Evolutionary conservation across 164 flowering plant species (phyloP), one percentile per base, ranked within the genome.

Genomic region (Nelumbo lutea): DNA sequence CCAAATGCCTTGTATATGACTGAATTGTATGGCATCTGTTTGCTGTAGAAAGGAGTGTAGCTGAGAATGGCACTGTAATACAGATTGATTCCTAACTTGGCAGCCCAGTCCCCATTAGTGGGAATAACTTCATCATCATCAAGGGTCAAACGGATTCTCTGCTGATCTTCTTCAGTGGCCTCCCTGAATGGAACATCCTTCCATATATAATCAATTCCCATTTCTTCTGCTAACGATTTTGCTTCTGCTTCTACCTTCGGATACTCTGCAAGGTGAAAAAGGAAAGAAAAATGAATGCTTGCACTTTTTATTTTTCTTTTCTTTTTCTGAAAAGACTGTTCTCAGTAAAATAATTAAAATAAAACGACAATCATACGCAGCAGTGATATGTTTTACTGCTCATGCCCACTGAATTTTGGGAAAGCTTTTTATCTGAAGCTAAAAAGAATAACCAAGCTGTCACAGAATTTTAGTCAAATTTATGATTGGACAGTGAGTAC

Each of bases 11-110:
- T 81, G 75, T 93, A 88, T 68, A 96, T 82, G 55, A 93, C 83
- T 62, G 83, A 74, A 78, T 96, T 96, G 76, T 89, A 92, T 1
- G 97, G 96, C 97, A 96, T 92, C 79, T 93, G 99, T 82, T 90
- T 93, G 67, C 87, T 85, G 72, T 90, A 96, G 56, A 96, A 89
- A 71, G 91, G 87, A 53, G 99, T 90, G 48, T 88, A 90, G 72
- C 97, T 84, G n/a, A 93, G 95, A 58, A 69, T 83, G 71, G 90
- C 92, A 78, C 93, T 89, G 73, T 86, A 93, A 66, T 76, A 90
- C 65, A 96, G 98, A 80, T 96, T 91, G 75, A 96, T 80, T 9
- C 97, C 96, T 60, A 96, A 66, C 77, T 89, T 96, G 48, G 91
- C 98, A 61, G 99, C 88, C 99, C 99, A 96, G 71, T 96, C 99